Evolutionary conservation across 306 rosid genomes (phyloP).

Genomic region (Lablab purpureus): DNA sequence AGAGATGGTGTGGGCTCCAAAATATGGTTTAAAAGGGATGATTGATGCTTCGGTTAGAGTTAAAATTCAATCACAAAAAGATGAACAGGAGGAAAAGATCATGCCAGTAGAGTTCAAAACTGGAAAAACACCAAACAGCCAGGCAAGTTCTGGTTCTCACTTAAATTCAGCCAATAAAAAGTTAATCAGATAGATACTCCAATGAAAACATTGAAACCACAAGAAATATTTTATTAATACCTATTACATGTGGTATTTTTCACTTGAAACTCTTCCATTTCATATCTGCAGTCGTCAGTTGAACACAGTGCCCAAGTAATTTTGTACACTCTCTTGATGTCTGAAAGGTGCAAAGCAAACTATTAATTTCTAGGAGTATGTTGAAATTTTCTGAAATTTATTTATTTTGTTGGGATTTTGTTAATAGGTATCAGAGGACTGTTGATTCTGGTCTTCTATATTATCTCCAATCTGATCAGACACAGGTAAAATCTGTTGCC

Average conservation of each 20-base stretch:
- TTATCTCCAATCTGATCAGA: conserved; percentile 85
- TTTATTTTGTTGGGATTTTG: conserved; percentile 37
- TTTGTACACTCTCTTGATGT: conserved; percentile 88
- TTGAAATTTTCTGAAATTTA: conserved; percentile 8
- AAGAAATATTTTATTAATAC: background rate
- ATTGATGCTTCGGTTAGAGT: conserved; percentile 94
- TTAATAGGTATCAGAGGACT: conserved; percentile 71
- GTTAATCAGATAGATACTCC: conserved; percentile 35
- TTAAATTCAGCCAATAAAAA: conserved; percentile 34
- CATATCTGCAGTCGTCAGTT: conserved; percentile 69
- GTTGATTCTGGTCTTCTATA: conserved; percentile 89
- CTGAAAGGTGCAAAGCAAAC: conserved; percentile 72
- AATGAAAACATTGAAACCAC: background rate
- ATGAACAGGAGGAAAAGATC: conserved; percentile 58
- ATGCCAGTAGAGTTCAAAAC: conserved; percentile 96
- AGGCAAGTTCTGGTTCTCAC: conserved; percentile 64
- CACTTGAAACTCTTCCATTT: conserved; percentile 42
- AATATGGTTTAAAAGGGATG: conserved; percentile 94
- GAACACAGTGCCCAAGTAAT: conserved; percentile 96
- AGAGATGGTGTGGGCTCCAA: conserved; percentile 99
- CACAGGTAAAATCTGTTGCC: conserved; percentile 62
- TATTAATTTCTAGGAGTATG: conserved; percentile 21
- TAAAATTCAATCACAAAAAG: conserved; percentile 54
- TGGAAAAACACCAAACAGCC: conserved; percentile 73
- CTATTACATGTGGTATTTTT: conserved; percentile 33